Percentiles rank a stretch among this genome's conserved stretches.
phyloP scores from a whole-genome alignment of 2,329 filamentous ascomycete genomes.

The Sporothrix dimorphospora region DNA sequence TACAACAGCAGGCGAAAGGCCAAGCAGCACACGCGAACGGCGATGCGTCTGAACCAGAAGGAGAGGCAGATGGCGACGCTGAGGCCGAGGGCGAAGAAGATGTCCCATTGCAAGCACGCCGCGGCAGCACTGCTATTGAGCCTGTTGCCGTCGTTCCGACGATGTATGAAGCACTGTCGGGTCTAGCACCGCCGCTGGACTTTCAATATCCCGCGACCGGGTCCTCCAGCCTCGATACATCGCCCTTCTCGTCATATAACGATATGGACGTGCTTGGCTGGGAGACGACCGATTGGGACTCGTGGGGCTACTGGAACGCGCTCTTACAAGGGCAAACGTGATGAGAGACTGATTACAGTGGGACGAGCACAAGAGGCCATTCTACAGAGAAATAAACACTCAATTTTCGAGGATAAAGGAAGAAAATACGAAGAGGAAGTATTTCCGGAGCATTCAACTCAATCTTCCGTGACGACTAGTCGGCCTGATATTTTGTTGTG shows the following conservation, averaged over 20 bases:
- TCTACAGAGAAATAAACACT: background rate
- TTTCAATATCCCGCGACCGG: background rate
- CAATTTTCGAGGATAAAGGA: background rate
- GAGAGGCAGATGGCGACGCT: background rate
- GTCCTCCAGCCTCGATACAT: background rate
- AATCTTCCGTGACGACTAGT: background rate
- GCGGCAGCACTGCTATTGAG: background rate
- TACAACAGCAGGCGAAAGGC: background rate
- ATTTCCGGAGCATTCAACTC: background rate
- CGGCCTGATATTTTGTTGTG: background rate
- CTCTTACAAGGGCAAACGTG: conserved; percentile 20
- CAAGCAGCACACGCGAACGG: no score
- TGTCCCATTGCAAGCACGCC: no score
- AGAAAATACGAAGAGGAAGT: background rate
- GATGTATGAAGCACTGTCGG: background rate
- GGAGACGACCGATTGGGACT: conserved; percentile 31
- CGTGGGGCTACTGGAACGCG: conserved; percentile 33
- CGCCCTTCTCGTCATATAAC: background rate
- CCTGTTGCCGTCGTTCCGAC: background rate
- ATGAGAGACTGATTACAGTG: background rate
- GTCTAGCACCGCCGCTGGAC: background rate
- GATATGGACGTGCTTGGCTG: conserved; percentile 30
- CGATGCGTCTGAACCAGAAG: background rate
- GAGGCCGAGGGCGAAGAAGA: background rate
- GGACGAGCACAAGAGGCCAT: background rate